Evolutionary conservation across 106 monocot genomes (phyloP).

Genomic region (Xerophyta viscosa): DNA sequence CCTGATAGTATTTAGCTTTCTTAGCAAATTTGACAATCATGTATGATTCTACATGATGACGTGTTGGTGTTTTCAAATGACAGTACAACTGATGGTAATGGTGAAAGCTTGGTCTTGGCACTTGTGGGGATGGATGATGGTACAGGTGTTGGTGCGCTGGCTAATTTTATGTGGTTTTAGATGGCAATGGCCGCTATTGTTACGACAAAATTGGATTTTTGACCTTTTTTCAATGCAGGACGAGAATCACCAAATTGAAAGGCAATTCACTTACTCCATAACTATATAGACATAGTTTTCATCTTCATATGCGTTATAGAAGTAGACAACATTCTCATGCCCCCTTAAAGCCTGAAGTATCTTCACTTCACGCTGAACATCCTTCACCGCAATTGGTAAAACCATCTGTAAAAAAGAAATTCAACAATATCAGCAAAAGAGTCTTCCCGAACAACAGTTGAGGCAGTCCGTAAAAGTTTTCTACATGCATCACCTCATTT

Average conservation of each 20-base stretch:
- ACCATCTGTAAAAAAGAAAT: slow-evolving; percentile 47
- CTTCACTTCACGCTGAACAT: slow-evolving; percentile 90
- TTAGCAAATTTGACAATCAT: too few species aligned
- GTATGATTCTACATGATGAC: too few species aligned
- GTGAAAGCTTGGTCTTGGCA: too few species aligned
- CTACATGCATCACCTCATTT: not conserved
- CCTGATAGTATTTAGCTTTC: too few species aligned
- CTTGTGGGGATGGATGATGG: too few species aligned
- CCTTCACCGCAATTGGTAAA: slow-evolving; percentile 70
- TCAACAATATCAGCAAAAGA: not conserved
- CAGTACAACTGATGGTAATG: too few species aligned
- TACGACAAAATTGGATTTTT: too few species aligned
- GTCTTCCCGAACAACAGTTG: not conserved
- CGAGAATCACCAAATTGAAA: too few species aligned
- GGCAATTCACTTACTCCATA: slow-evolving; percentile 99
- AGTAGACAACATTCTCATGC: slow-evolving; percentile 89
- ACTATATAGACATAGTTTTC: slow-evolving; percentile 84
- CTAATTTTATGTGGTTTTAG: too few species aligned
- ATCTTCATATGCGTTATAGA: slow-evolving; percentile 92
- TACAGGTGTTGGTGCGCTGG: too few species aligned
- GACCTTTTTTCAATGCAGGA: not conserved
- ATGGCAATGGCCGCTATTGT: too few species aligned
- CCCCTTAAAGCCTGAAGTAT: slow-evolving; percentile 70
- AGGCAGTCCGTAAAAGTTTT: not conserved
- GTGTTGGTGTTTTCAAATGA: too few species aligned